Evolutionary conservation across 1,139 yeast genomes (phyloP).

Genomic region (Geotrichum citri-aurantii): DNA sequence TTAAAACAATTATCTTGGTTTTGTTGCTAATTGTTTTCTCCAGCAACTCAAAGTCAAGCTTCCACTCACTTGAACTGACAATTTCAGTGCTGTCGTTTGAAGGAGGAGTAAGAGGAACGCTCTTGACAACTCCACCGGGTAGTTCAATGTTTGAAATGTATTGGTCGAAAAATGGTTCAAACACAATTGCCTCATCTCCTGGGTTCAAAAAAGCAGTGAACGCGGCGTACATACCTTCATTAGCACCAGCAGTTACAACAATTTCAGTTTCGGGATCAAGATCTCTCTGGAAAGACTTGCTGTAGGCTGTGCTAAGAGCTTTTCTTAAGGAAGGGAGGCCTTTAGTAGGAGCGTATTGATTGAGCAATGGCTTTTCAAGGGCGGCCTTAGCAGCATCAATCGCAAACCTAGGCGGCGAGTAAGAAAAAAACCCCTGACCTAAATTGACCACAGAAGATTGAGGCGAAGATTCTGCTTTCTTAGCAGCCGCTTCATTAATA

Average conservation of each 20-base stretch:
- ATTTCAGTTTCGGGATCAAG: conserved; percentile 56
- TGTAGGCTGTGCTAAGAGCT: conserved; percentile 65
- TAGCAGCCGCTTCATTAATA: conserved; percentile 91
- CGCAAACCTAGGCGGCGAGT: conserved; percentile 92
- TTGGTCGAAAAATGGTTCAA: conserved; percentile 96
- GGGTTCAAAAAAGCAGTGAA: conserved; percentile 78
- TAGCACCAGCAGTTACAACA: conserved; percentile 91
- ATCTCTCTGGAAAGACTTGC: conserved; percentile 55
- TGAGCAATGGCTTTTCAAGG: conserved; percentile 61
- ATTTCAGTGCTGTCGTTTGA: conserved; percentile 54
- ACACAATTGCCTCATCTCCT: conserved; percentile 93
- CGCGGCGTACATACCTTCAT: conserved; percentile 84
- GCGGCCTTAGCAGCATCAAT: conserved; percentile 76
- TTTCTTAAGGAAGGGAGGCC: conserved; percentile 75
- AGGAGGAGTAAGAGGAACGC: conserved; percentile 85
- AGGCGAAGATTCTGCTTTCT: conserved; percentile 49
- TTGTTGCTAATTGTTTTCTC: conserved; percentile 60
- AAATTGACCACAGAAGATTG: conserved; percentile 78
- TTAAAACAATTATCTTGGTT: conserved; percentile 81
- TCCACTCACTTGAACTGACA: conserved; percentile 83
- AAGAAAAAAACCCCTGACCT: conserved; percentile 96
- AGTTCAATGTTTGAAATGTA: conserved; percentile 89
- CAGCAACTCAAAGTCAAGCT: conserved; percentile 69
- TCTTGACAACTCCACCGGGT: conserved; percentile 87
- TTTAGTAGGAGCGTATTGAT: conserved; percentile 87